Evolutionary conservation across 192 early-diverging fungal species (phyloP).

Genomic region (Chytriomyces hyalinus): DNA sequence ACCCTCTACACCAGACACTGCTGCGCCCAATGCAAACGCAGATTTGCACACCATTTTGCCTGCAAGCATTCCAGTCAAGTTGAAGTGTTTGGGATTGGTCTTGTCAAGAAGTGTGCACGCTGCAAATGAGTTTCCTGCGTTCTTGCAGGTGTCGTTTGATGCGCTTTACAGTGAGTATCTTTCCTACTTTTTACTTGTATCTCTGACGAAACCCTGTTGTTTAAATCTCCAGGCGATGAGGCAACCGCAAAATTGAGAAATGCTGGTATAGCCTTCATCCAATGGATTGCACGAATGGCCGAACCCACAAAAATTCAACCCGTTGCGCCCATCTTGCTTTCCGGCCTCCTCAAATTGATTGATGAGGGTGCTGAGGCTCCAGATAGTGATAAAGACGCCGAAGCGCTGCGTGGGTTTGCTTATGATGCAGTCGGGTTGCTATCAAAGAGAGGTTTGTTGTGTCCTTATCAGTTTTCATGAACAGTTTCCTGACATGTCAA

Average conservation of each 20-base stretch:
- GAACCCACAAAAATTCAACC: constrained; percentile 57
- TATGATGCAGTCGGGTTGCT: constrained; percentile 84
- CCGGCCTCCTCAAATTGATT: constrained; percentile 74
- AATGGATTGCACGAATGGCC: constrained; percentile 85
- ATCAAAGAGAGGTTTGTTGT: constrained; percentile 64
- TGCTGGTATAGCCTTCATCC: constrained; percentile 81
- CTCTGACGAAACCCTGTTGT: neutral
- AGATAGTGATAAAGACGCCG: constrained; percentile 49
- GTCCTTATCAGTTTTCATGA: neutral
- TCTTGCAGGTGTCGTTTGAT: constrained; percentile 79
- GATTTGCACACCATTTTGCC: neutral
- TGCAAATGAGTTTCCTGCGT: constrained; percentile 68
- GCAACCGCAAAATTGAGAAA: constrained; percentile 72
- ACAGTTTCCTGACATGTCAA: neutral
- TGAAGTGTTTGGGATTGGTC: constrained; percentile 48
- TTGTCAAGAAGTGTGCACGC: constrained; percentile 74
- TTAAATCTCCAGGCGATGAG: constrained; percentile 54
- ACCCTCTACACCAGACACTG: neutral
- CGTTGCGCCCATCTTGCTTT: constrained; percentile 70
- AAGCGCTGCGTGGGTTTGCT: constrained; percentile 78
- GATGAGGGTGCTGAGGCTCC: neutral
- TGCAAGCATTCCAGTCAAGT: constrained; percentile 10
- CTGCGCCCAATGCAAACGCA: neutral
- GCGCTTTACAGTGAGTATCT: constrained; percentile 68
- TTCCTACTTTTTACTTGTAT: neutral